Conservation (phyloP, 345 rosid species). For the Diplotaxis tenuifolia region DNA sequence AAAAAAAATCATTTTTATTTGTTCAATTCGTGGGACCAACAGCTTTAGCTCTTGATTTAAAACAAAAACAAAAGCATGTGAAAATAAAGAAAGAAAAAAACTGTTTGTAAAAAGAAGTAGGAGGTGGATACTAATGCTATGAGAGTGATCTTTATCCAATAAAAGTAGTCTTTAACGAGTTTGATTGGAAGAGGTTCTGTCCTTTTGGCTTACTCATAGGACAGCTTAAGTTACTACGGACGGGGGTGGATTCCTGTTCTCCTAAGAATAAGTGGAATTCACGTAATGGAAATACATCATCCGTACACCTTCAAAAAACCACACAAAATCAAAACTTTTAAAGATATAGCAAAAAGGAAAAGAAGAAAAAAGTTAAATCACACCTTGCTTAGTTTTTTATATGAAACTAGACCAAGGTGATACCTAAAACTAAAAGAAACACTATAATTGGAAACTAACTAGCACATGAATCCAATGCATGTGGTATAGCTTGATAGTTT, state of each 20-base stretch:
- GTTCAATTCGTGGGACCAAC: slow-evolving; percentile 28
- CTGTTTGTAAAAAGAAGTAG: not conserved
- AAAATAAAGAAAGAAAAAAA: not conserved
- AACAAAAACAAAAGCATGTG: not conserved
- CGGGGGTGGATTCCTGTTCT: not conserved
- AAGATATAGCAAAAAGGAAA: not conserved
- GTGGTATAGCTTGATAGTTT: not conserved
- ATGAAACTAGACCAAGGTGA: slow-evolving; percentile 7
- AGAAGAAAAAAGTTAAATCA: not conserved
- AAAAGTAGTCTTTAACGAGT: not conserved
- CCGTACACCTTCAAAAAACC: not conserved
- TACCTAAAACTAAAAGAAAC: not conserved
- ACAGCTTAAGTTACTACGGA: not conserved
- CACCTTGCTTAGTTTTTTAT: not conserved
- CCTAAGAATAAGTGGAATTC: not conserved
- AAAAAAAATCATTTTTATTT: slow-evolving; percentile 29
- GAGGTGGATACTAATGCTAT: not conserved
- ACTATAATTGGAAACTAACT: not conserved
- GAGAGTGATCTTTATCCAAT: not conserved
- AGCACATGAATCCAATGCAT: not conserved
- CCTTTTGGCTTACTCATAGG: not conserved
- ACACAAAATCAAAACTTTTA: not conserved
- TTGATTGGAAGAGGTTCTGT: not conserved
- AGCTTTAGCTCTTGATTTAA: slow-evolving; percentile 3
- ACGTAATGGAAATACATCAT: not conserved